Conservation (phyloP, 139 green algal genomes). For the Deuterostichococcus epilithicus region DNA sequence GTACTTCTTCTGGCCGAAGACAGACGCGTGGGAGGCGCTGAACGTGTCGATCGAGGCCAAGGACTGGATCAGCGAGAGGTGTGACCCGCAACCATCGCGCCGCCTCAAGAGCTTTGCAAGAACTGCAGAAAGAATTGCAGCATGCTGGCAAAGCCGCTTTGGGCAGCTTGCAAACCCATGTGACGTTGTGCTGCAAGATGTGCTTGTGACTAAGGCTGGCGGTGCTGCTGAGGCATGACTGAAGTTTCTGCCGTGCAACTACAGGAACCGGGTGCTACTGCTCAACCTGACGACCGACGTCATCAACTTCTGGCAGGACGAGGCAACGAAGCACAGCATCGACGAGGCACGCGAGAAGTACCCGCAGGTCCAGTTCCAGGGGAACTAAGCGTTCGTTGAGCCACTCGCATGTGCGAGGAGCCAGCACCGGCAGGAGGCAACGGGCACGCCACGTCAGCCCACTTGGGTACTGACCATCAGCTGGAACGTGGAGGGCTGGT, state of each 20-base stretch:
- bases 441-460: too few species aligned
- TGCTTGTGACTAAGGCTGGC: too few species aligned
- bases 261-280: constrained; percentile 68
- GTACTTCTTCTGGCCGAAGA: constrained; percentile 89
- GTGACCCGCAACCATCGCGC: constrained; percentile 11
- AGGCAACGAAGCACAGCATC: constrained; percentile 53
- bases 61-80: constrained; percentile 70
- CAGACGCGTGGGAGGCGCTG: constrained; percentile 92
- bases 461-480: too few species aligned
- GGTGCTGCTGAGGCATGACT: too few species aligned
- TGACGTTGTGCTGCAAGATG: too few species aligned
- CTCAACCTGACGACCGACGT: constrained; percentile 78
- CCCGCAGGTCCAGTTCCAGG: constrained; percentile 69
- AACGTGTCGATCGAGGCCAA: constrained; percentile 67
- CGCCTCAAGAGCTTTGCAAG: neutral
- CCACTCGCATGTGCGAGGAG: too few species aligned
- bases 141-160: constrained; percentile 3
- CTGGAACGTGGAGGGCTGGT: too few species aligned
- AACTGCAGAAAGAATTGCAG: neutral
- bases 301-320: constrained; percentile 93
- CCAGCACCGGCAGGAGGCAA: too few species aligned
- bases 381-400: too few species aligned
- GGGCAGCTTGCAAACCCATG: neutral
- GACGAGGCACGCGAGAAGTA: constrained; percentile 66
- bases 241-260: too few species aligned